Conservation (phyloP, 2,329 filamentous ascomycete genomes). For the Boeremia lycopersici region DNA sequence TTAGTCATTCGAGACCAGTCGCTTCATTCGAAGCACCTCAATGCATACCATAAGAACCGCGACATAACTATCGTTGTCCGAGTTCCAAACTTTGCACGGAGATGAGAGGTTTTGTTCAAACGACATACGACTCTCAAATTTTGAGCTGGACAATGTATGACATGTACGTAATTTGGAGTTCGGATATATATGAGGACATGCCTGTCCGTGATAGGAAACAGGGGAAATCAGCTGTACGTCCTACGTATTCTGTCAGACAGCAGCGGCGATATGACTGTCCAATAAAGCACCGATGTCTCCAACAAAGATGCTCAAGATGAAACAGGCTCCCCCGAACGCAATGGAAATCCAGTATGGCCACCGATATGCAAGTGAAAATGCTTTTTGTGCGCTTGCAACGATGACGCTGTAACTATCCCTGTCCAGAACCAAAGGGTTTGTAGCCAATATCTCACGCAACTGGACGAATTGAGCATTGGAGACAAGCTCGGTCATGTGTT, state of each 20-base stretch:
- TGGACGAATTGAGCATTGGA: constrained; percentile 38
- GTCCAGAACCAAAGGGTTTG: constrained; percentile 51
- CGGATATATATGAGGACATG: too few relatives aligned
- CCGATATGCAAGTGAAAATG: constrained; percentile 64
- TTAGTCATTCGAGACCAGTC: not conserved
- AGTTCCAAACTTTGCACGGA: too few relatives aligned
- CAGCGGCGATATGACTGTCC: constrained; percentile 23
- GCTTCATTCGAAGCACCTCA: too few relatives aligned
- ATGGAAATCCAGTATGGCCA: constrained; percentile 68
- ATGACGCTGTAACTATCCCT: constrained; percentile 49
- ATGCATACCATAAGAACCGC: too few relatives aligned
- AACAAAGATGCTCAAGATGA: constrained; percentile 64
- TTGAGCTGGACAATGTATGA: too few relatives aligned
- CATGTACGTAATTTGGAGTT: too few relatives aligned
- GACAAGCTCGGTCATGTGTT: constrained; percentile 51
- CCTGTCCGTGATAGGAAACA: not conserved
- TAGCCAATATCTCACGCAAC: constrained; percentile 56
- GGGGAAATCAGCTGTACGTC: not conserved
- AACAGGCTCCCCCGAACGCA: constrained; percentile 63
- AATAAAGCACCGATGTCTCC: constrained; percentile 57
- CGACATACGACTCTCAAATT: too few relatives aligned
- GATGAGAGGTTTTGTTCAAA: too few relatives aligned
- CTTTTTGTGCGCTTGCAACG: constrained; percentile 61
- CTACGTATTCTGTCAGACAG: not conserved
- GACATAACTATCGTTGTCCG: too few relatives aligned